phyloP scores from a whole-genome alignment of 2,329 filamentous ascomycete genomes.

The Blastomyces percursus region DNA sequence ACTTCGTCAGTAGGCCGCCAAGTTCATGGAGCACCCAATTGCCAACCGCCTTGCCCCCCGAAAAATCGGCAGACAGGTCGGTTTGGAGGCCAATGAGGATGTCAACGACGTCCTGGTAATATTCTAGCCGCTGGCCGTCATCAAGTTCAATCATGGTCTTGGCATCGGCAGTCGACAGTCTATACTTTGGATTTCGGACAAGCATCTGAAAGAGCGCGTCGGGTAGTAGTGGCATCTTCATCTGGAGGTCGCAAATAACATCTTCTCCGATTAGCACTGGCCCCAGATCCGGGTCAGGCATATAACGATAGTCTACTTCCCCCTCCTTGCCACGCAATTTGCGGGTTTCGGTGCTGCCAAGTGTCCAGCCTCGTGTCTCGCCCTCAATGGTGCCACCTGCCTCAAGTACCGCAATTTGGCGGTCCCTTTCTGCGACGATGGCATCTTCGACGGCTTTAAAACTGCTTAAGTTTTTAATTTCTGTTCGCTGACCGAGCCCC shows the following conservation, averaged over 20 bases:
- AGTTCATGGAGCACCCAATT: conserved; percentile 69
- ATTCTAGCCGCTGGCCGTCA: conserved; percentile 67
- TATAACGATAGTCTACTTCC: conserved; percentile 95
- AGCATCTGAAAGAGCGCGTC: conserved; percentile 58
- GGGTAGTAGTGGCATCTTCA: conserved; percentile 58
- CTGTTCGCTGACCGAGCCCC: conserved; percentile 72
- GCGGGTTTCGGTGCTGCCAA: conserved; percentile 71
- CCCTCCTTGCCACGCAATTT: conserved; percentile 85
- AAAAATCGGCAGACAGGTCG: conserved; percentile 16
- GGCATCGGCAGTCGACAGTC: conserved; percentile 70
- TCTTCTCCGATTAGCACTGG: conserved; percentile 65
- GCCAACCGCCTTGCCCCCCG: conserved; percentile 40
- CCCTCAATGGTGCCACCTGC: conserved; percentile 63
- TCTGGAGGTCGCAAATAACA: conserved; percentile 53
- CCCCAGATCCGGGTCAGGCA: conserved; percentile 87
- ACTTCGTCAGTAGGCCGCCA: conserved; percentile 50
- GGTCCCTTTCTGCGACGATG: conserved; percentile 77
- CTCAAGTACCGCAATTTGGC: conserved; percentile 74
- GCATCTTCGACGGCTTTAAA: conserved; percentile 94
- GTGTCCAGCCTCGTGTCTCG: conserved; percentile 87
- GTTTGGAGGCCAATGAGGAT: conserved; percentile 22
- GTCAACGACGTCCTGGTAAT: conserved; percentile 48
- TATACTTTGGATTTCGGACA: conserved; percentile 45
- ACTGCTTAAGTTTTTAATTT: conserved; percentile 94
- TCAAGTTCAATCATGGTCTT: conserved; percentile 67